Conservation (phyloP, 371 early-diverging fungal genomes). For the Batrachochytrium dendrobatidis region DNA sequence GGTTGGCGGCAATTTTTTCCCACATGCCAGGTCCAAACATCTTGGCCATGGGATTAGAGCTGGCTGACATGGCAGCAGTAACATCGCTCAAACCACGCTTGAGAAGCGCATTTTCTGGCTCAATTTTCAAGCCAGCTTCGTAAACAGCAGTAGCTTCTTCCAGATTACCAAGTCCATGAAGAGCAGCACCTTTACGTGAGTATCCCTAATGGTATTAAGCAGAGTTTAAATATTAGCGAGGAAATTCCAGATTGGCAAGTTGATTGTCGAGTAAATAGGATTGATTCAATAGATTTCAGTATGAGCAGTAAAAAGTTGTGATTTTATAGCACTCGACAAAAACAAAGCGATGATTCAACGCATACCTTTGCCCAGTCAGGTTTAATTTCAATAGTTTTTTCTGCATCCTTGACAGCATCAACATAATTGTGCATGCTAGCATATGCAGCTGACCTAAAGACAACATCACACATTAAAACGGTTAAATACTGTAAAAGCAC, state of each 20-base stretch:
- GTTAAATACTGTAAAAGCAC: background rate
- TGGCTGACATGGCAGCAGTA: slow-evolving; percentile 23
- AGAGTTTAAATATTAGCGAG: background rate
- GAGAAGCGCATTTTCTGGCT: slow-evolving; percentile 63
- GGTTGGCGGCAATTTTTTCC: slow-evolving; percentile 70
- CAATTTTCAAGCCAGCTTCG: slow-evolving; percentile 62
- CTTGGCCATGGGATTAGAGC: slow-evolving; percentile 20
- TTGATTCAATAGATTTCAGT: no score
- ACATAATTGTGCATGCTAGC: slow-evolving; percentile 63
- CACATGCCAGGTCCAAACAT: slow-evolving; percentile 61
- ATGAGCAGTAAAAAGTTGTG: no score
- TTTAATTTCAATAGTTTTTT: slow-evolving; percentile 69
- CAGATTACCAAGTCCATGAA: slow-evolving; percentile 57
- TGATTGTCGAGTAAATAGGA: no score
- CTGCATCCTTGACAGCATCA: slow-evolving; percentile 73
- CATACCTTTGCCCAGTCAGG: slow-evolving; percentile 73
- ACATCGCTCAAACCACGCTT: slow-evolving; percentile 65
- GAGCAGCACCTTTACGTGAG: slow-evolving; percentile 77
- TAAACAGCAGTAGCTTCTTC: slow-evolving; percentile 67
- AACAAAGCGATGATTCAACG: background rate
- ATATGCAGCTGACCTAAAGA: slow-evolving; percentile 66
- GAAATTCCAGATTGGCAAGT: background rate
- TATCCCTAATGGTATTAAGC: slow-evolving; percentile 49
- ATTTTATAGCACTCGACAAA: background rate
- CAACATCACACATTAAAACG: background rate